Base-by-base conservation (phyloP, 805 yeast genomes). In the Saccharomyces kudriavzevii region DNA sequence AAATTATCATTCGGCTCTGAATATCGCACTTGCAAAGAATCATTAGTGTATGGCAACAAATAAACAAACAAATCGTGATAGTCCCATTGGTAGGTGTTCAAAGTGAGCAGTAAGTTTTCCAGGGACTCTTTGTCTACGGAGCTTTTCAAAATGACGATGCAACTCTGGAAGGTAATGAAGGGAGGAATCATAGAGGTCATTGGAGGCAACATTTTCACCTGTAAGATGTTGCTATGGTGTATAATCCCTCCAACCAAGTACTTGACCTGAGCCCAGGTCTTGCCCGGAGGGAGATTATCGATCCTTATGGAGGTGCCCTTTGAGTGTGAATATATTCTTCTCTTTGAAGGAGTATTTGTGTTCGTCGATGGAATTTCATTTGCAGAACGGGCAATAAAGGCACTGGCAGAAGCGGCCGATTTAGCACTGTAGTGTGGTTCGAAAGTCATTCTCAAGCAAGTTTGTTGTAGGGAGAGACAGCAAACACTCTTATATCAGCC, bases 241-340 rank as follows among this genome's bases (percentile, higher is more conserved):
- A 68, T 60, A 45, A 68, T 64, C 3, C 70, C 69, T 29, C 71
- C 70, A 13, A 68, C 60, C 47, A 67, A 54, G 54, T 68, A 68
- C 50, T 63, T 63, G 14, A 68, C 60, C 49, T 68, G 68, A 48
- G 64, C 64, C 72, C 72, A 68, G 27, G 58, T 62, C 55, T 68
- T 67, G 11, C 66, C 67, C 26, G 69, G 70, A 29, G 72, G 72
- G 26, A 68, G 48, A 56, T 68, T 67, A 52, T 68, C 71, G 17
- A 68, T 61, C 51, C 65, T 58, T 29, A 67, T 52, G 47, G 52
- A 27, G 2, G 57, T 51, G 1, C 51, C 45, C 29, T 40, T 40
- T 26, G 40, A 5, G 14, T 22, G 22, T 2, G 43, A 17, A 9
- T 35, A 35, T 13, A 17, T 20, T 6, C 17, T 35, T 35, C 17